Conservation (phyloP, 2,329 filamentous ascomycete species). For the Cytospora chrysosperma region DNA sequence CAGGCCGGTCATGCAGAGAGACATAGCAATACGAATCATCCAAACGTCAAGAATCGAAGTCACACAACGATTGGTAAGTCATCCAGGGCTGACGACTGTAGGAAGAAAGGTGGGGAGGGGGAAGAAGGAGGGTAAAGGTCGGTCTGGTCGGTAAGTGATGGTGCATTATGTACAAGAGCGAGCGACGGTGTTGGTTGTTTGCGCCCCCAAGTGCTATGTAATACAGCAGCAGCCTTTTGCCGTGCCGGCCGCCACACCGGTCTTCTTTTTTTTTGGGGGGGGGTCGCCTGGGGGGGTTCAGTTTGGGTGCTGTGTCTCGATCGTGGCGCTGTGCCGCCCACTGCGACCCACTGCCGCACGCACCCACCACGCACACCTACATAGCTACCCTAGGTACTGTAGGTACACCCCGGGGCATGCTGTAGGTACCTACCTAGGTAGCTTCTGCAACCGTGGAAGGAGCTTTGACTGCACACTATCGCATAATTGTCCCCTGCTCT, state of each 20-base stretch:
- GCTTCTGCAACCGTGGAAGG: neutral
- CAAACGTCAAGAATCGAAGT: neutral
- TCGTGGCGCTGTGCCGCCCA: neutral
- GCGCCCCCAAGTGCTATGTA: too few species aligned
- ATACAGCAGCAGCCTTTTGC: too few species aligned
- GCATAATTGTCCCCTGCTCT: neutral
- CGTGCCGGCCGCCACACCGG: neutral
- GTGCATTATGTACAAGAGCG: neutral
- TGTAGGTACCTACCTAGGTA: neutral
- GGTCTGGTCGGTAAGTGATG: neutral
- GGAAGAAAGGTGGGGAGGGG: too few species aligned
- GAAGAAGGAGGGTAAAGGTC: neutral
- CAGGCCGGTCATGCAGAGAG: slow-evolving; percentile 3
- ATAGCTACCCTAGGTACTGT: too few species aligned
- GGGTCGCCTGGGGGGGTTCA: too few species aligned
- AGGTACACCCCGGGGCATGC: too few species aligned
- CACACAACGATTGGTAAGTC: neutral
- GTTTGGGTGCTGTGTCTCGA: neutral
- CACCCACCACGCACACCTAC: too few species aligned
- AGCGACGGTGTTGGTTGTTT: neutral
- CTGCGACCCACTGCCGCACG: too few species aligned
- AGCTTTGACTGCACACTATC: neutral
- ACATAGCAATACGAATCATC: neutral
- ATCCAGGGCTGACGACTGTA: neutral
- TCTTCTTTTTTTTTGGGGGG: neutral